Evolutionary conservation across 768 basidiomycete species (phyloP).

Genomic region (Tulasnella sp.): DNA sequence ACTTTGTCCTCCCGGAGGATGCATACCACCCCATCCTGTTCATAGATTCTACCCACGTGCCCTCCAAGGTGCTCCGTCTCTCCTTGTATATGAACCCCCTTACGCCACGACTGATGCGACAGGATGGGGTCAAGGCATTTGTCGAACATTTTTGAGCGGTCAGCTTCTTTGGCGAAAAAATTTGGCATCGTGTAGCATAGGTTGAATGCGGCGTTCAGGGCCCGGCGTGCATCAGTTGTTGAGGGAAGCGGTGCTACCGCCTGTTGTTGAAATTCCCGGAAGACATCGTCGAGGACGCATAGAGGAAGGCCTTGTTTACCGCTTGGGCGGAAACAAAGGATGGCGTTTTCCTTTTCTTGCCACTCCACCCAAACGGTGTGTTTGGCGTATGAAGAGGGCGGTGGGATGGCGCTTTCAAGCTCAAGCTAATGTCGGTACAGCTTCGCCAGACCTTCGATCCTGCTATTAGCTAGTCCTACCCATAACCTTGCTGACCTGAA

Average conservation of each 20-base stretch:
- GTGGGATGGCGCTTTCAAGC: background rate
- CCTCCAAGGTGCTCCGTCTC: background rate
- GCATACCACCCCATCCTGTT: background rate
- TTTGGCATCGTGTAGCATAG: constrained; percentile 15
- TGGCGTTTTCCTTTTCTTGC: background rate
- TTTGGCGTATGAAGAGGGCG: constrained; percentile 18
- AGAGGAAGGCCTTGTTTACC: constrained; percentile 22
- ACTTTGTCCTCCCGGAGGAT: constrained; percentile 21
- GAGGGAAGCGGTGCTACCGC: background rate
- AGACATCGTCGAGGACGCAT: constrained; percentile 21
- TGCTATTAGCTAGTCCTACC: too few species aligned
- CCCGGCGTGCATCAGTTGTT: background rate
- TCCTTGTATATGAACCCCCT: background rate
- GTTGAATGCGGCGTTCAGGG: constrained; percentile 5
- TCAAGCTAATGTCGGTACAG: background rate
- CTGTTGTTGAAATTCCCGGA: constrained; percentile 16
- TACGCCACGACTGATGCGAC: background rate
- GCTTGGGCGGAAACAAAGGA: constrained; percentile 20
- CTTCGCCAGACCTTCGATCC: background rate
- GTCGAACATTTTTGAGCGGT: background rate
- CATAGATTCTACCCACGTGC: background rate
- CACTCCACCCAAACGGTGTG: background rate
- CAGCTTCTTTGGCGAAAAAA: background rate
- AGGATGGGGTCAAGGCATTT: constrained; percentile 10
- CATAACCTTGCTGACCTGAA: too few species aligned